Evolutionary conservation across 2,329 filamentous ascomycete genomes (phyloP), one percentile per base, ranked within the genome.

Genomic region (Cryphonectria carpinicola): DNA sequence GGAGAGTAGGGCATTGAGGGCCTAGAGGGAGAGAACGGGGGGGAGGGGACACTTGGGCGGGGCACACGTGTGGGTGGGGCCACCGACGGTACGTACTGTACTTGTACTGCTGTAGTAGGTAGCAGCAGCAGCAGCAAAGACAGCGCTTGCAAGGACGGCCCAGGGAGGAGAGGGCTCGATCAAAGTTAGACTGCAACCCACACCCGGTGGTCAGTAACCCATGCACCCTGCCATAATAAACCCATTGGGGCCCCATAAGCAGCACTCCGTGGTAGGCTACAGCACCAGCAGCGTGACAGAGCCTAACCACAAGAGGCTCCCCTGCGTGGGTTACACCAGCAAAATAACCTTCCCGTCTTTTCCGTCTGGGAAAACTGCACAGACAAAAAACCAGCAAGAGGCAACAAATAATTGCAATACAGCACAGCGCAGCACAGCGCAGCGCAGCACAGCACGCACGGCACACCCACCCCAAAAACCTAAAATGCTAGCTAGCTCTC

Each of bases 321-420:
- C 7, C 52, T 28, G 25, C 11, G n/a, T 6, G 25, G 52, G n/a
- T n/a, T 28, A 14, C 52, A 54, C 52, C n/a, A 56, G 52, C 25
- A 56, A 56, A 56, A 56, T 56, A 56, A 56, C 52, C 52, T 56
- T 56, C 52, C 52, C 52, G 52, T 56, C 52, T 28, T 25, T 56
- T 28, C 52, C 52, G 25, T 17, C 52, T 17, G 52, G 13, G 52
- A 28, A 56, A 28, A 28, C 52, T n/a, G 46, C 7, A 49, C 19
- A n/a, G 19, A n/a, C 46, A 28, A 17, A 17, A 14, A 3, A 14
- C 41, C 19, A 14, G 41, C 41, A 17, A n/a, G n/a, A n/a, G n/a
- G n/a, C n/a, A n/a, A n/a, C n/a, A n/a, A n/a, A n/a, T n/a, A n/a
- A n/a, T n/a, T n/a, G 41, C 41, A 43, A 10, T n/a, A 25, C 22